These are phyloP conservation scores for Leptographium procerum DNA, from an alignment of 2,329 filamentous ascomycete species.

Conservation along the genomic window DNA sequence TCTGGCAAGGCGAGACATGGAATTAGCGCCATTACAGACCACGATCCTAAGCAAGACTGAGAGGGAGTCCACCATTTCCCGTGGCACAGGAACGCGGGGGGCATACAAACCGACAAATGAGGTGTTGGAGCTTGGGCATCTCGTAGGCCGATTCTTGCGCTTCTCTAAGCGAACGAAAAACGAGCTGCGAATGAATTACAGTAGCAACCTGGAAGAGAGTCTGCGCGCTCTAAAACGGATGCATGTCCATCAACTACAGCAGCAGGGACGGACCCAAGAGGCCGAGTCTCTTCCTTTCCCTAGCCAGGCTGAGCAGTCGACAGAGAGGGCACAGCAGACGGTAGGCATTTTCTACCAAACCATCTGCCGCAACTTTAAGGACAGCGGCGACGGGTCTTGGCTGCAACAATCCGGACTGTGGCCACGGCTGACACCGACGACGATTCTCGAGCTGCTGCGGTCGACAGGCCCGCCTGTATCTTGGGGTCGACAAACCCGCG, in stretches of 20 bases:
- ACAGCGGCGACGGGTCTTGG: conserved; percentile 24
- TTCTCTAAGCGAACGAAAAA: not conserved
- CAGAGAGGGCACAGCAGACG: not conserved
- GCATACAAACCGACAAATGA: not conserved
- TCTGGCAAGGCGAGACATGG: not conserved
- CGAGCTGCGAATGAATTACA: not conserved
- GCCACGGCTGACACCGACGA: conserved; percentile 30
- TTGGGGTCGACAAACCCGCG: conserved; percentile 23
- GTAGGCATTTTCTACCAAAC: no score
- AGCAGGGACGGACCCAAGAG: not conserved
- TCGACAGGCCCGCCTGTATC: conserved; percentile 19
- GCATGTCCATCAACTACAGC: not conserved
- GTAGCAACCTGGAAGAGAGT: not conserved
- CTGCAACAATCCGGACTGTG: conserved; percentile 29
- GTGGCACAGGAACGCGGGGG: not conserved
- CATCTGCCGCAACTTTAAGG: no score
- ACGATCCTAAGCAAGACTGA: not conserved
- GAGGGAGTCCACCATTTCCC: not conserved
- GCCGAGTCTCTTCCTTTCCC: not conserved
- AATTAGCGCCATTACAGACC: no score
- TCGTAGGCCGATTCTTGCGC: not conserved
- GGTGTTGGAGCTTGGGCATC: not conserved
- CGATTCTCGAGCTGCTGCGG: conserved; percentile 36
- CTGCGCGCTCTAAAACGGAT: not conserved
- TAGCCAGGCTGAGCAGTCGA: not conserved